phyloP scores from a whole-genome alignment of 2,329 filamentous ascomycete genomes.

The Cladosporium sp. region DNA sequence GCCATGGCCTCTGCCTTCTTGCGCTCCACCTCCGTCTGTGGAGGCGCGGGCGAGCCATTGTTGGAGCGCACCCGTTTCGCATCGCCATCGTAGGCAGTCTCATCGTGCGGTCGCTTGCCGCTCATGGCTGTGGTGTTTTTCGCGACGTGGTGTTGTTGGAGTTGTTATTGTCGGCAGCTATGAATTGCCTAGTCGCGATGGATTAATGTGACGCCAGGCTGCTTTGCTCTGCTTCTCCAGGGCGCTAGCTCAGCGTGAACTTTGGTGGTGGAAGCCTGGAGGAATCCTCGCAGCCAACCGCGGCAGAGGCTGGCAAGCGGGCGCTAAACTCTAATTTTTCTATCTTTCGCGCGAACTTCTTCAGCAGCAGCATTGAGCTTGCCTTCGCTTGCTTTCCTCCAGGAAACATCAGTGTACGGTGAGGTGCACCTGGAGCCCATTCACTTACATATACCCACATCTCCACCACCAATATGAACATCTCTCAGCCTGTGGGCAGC shows the following conservation, averaged over 20 bases:
- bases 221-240: slow-evolving; percentile 3
- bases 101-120: slow-evolving; percentile 22
- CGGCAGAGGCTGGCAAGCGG: slow-evolving; percentile 1
- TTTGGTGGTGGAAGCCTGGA: not conserved
- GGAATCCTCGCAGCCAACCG: not conserved
- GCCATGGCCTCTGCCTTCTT: slow-evolving; percentile 38
- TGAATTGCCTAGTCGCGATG: not conserved
- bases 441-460: not conserved
- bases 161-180: not conserved
- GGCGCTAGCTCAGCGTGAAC: not conserved
- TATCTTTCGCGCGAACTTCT: slow-evolving; percentile 9
- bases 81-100: slow-evolving; percentile 18
- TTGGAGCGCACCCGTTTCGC: slow-evolving; percentile 45
- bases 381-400: not conserved
- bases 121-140: slow-evolving; percentile 34
- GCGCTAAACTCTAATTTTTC: slow-evolving; percentile 8
- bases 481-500: slow-evolving; percentile 75
- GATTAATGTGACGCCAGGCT: not conserved
- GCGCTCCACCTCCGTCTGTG: slow-evolving; percentile 31
- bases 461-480: slow-evolving; percentile 41
- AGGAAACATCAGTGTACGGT: slow-evolving; percentile 20
- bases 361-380: slow-evolving; percentile 2
- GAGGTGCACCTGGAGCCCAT: slow-evolving; percentile 12
- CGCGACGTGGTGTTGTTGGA: slow-evolving; percentile 8
- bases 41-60: slow-evolving; percentile 39